Evolutionary conservation across 2,329 filamentous ascomycete genomes (phyloP).

Genomic region (Daldinia eschscholtzii): DNA sequence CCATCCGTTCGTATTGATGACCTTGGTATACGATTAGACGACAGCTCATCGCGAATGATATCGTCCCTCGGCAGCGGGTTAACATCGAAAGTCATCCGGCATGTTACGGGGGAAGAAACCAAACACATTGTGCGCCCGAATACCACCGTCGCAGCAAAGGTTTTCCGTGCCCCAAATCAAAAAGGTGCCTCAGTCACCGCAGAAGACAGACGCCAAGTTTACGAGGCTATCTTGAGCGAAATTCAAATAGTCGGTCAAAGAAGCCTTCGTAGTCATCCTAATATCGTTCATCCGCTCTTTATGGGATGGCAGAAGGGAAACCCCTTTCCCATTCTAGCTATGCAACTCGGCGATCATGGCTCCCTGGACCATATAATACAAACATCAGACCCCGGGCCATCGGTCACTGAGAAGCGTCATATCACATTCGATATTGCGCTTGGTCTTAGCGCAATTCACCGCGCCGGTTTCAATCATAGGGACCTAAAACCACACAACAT

Average conservation of each 20-base stretch:
- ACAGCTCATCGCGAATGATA: background rate
- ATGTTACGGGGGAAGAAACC: conserved; percentile 13
- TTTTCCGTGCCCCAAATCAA: background rate
- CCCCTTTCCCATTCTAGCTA: conserved; percentile 19
- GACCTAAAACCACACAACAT: conserved; percentile 33
- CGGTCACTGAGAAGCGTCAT: conserved; percentile 5
- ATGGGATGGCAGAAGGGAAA: conserved; percentile 26
- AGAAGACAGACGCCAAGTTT: conserved; percentile 12
- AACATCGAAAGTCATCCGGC: conserved; percentile 24
- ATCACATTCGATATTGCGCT: conserved; percentile 31
- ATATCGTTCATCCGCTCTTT: conserved; percentile 23
- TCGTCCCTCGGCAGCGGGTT: conserved; percentile 26
- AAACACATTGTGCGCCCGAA: conserved; percentile 16
- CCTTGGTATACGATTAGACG: background rate
- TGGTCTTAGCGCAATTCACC: conserved; percentile 28
- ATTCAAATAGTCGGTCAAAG: conserved; percentile 14
- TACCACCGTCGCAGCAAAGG: conserved; percentile 3
- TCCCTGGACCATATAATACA: conserved; percentile 26
- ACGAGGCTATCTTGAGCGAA: conserved; percentile 27
- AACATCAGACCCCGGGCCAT: conserved; percentile 2
- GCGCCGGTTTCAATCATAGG: conserved; percentile 21
- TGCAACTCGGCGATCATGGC: conserved; percentile 21
- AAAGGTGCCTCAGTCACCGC: background rate
- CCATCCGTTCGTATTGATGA: background rate
- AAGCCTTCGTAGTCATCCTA: conserved; percentile 18